Base-by-base conservation (phyloP, 2,329 filamentous ascomycete species). In the Talaromyces pinophilus region DNA sequence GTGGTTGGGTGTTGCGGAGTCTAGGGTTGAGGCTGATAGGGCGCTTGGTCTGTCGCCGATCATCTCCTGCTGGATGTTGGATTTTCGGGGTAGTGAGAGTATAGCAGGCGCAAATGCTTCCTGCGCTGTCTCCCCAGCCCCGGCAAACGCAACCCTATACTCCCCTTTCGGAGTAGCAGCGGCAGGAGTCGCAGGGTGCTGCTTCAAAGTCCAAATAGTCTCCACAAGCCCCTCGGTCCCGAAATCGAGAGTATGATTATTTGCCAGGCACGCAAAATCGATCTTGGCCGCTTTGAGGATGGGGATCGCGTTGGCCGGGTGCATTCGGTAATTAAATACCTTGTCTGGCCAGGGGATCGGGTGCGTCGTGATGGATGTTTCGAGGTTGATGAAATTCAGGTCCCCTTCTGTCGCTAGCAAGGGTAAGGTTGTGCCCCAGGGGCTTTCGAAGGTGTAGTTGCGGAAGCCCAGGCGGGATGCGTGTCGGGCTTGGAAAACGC, bases 231-330 rank as follows among this genome's bases (percentile, higher is more conserved):
- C 79, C 33, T 72, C 71, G 3, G 73, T 69, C 3, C 71, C 69
- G 63, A 78, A 80, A 64, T 80, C 79, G 3, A 80, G 72, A 0
- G 74, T 76, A 61, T 81, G 78, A 63, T 80, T 80, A 67, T 81
- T 81, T 1, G 78, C 78, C 5, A 80, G 69, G 46, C 72, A 72
- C 1, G 73, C 76, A 59, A 77, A 80, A 65, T 76, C 72, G 25
- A 80, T 69, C 0, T 68, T 62, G 1, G 75, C 77, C 19, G 72
- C 74, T 38, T 71, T 70, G 15, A 80, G 67, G 8, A 75, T 73
- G 2, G 50, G 40, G 1, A 64, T 67, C 0, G 77, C 69, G 52
- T 80, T 80, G n/a, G 71, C 73, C 0, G 78, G 77, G 62, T 80
- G 78, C 73, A 77, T 79, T 63, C 77, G 75, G 64, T 79, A 80